Conservation (phyloP, 345 rosid genomes). For the Erysimum cheiranthoides region DNA sequence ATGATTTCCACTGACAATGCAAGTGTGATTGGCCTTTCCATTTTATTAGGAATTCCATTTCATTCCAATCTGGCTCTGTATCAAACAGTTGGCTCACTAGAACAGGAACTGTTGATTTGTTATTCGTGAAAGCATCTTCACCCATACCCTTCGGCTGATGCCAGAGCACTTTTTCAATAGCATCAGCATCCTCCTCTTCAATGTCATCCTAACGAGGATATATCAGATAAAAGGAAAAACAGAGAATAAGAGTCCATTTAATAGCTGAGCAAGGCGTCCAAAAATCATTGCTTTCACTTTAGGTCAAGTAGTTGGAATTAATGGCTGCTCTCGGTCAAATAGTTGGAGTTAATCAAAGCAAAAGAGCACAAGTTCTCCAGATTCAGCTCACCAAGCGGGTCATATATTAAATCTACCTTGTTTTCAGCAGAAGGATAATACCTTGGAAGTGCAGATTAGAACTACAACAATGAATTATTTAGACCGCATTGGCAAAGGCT, state of each 20-base stretch:
- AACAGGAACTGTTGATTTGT: slow-evolving; percentile 74
- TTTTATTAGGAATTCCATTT: slow-evolving; percentile 91
- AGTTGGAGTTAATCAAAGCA: slow-evolving; percentile 18
- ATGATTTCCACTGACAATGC: slow-evolving; percentile 96
- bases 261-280: slow-evolving; percentile 13
- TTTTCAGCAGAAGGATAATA: slow-evolving; percentile 3
- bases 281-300: slow-evolving; percentile 12
- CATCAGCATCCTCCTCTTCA: slow-evolving; percentile 96
- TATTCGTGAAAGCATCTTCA: slow-evolving; percentile 68
- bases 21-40: slow-evolving; percentile 99
- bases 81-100: slow-evolving; percentile 76
- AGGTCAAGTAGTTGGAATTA: slow-evolving; percentile 19
- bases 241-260: slow-evolving; percentile 6
- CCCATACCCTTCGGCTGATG: slow-evolving; percentile 90
- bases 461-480: slow-evolving; percentile 20
- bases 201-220: slow-evolving; percentile 73
- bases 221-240: slow-evolving; percentile 15
- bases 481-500: slow-evolving; percentile 18
- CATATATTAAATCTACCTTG: not conserved
- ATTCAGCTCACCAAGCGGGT: slow-evolving; percentile 13
- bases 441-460: not conserved
- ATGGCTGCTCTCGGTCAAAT: slow-evolving; percentile 7
- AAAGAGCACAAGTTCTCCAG: slow-evolving; percentile 15
- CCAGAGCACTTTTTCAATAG: slow-evolving; percentile 96
- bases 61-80: slow-evolving; percentile 83